Conservation (phyloP, 495 filamentous ascomycete genomes). For the Parmelia sp. region DNA sequence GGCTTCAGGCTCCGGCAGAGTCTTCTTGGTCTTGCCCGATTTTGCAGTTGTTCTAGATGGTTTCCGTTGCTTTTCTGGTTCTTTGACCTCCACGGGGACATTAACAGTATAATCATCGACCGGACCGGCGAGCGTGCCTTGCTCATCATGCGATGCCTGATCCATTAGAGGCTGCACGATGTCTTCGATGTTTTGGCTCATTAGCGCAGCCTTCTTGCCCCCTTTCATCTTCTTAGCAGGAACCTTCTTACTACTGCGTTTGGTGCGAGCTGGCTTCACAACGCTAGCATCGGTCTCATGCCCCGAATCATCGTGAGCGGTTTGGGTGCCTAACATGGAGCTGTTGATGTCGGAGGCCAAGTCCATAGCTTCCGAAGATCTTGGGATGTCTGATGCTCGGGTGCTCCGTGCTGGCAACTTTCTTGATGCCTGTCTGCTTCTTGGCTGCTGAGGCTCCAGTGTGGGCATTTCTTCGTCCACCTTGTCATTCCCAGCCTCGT, state of each 20-base stretch:
- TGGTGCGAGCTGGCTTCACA: slow-evolving; percentile 29
- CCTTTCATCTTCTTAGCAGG: slow-evolving; percentile 42
- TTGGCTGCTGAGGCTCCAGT: not conserved
- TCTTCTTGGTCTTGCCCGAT: slow-evolving; percentile 4
- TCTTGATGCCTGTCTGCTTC: slow-evolving; percentile 13
- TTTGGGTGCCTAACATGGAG: slow-evolving; percentile 16
- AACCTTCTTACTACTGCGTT: slow-evolving; percentile 36
- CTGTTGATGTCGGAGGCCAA: slow-evolving; percentile 13
- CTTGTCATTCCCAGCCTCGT: not conserved
- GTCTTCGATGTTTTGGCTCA: slow-evolving; percentile 29
- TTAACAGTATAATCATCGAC: not conserved
- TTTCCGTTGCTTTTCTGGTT: slow-evolving; percentile 25
- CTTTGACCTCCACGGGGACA: slow-evolving; percentile 12
- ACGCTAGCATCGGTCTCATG: slow-evolving; percentile 35
- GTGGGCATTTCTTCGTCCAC: not conserved
- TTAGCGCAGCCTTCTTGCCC: slow-evolving; percentile 39
- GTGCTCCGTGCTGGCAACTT: not conserved
- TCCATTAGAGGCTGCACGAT: slow-evolving; percentile 26
- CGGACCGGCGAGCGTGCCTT: not conserved
- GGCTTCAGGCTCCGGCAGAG: slow-evolving; percentile 7
- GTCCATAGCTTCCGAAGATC: slow-evolving; percentile 2
- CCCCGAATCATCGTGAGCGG: slow-evolving; percentile 31
- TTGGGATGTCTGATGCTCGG: not conserved
- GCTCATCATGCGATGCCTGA: slow-evolving; percentile 6
- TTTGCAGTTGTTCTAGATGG: slow-evolving; percentile 27